Percentiles rank a stretch among this genome's conserved stretches.
phyloP scores from a whole-genome alignment of 305 asterid genomes.

The Solanum hybrid region DNA sequence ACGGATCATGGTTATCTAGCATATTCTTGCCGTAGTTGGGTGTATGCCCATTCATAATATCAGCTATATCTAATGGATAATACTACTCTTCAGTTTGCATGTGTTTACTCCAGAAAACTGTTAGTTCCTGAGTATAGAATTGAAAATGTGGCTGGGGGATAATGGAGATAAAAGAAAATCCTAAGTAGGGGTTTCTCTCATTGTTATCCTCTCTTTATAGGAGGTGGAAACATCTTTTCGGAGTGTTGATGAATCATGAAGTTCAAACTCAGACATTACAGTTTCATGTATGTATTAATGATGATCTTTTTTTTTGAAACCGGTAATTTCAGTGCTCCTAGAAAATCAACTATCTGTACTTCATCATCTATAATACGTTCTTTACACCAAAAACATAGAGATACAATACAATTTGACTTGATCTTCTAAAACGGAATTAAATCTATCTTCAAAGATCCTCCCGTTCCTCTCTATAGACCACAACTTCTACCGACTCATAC shows the following conservation, averaged over 20 bases:
- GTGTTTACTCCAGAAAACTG: not conserved
- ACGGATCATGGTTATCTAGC: not conserved
- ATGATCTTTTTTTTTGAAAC: not conserved
- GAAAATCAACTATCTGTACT: not conserved
- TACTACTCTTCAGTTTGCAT: not conserved
- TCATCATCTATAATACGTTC: not conserved
- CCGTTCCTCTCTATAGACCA: not conserved
- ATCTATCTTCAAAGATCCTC: not conserved
- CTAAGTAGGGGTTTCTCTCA: not conserved
- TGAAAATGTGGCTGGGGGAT: not conserved
- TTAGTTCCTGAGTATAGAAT: not conserved
- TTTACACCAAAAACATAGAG: not conserved
- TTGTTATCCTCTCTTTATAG: not conserved
- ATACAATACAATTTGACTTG: not conserved
- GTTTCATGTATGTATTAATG: not conserved
- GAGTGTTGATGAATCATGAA: not conserved
- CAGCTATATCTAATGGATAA: not conserved
- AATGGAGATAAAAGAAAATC: not conserved
- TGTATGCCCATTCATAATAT: not conserved
- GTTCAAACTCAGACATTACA: not conserved
- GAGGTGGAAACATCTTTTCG: not conserved
- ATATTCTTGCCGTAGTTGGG: not conserved
- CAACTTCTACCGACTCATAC: not conserved
- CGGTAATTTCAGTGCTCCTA: not conserved
- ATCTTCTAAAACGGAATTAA: not conserved